Percentiles rank a stretch among this genome's conserved stretches.
phyloP scores from a whole-genome alignment of 352 stramenopile species.

The Phytopythium boreale region DNA sequence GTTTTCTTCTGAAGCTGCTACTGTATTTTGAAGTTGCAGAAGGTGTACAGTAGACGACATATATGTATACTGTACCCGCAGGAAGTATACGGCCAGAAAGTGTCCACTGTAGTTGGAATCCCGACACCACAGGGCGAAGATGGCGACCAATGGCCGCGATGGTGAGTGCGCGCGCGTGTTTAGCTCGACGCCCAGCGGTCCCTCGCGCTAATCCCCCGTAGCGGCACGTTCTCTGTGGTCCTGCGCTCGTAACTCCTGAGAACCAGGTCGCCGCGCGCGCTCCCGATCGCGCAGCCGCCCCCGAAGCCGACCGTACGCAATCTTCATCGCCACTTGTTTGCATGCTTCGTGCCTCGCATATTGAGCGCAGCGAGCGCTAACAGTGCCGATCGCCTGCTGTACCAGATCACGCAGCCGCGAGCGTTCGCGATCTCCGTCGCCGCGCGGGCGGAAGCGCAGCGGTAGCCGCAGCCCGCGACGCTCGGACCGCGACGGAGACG shows the following conservation, averaged over 20 bases:
- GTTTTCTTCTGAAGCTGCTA: no score
- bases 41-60: background rate
- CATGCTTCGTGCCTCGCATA: no score
- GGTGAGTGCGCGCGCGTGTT: background rate
- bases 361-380: background rate
- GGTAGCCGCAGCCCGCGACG: background rate
- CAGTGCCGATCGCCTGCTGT: no score
- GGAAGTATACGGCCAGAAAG: background rate
- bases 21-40: background rate
- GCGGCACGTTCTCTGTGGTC: background rate
- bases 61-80: background rate
- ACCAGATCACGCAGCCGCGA: background rate
- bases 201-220: slow-evolving; percentile 1
- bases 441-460: background rate
- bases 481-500: background rate
- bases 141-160: background rate
- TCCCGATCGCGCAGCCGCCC: slow-evolving; percentile 5
- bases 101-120: no score
- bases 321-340: background rate
- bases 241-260: background rate
- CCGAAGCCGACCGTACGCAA: background rate
- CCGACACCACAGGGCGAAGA: no score
- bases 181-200: background rate
- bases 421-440: background rate
- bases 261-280: slow-evolving; percentile 4